Evolutionary conservation across 208 protist genomes (phyloP).

Genomic region (Zelonia costaricensis): DNA sequence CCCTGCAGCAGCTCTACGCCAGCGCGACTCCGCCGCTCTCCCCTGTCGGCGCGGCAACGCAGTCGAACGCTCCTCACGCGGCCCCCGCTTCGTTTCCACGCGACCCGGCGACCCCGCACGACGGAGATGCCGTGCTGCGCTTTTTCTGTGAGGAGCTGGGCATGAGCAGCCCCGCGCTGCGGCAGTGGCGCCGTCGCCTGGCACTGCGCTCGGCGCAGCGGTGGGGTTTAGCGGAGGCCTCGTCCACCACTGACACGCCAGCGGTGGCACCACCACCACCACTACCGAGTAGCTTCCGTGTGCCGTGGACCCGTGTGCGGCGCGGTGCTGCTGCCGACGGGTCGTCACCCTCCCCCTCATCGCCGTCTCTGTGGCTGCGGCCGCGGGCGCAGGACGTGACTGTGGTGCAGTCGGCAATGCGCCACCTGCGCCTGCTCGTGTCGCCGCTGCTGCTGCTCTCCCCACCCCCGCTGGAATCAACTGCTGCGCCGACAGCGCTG

Average conservation of each 20-base stretch:
- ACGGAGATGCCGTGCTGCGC: conserved; percentile 47
- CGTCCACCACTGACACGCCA: neutral
- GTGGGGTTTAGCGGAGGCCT: conserved; percentile 22
- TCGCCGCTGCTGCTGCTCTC: conserved; percentile 71
- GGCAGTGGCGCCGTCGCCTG: conserved; percentile 46
- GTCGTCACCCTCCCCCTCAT: neutral
- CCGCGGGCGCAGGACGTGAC: conserved; percentile 46
- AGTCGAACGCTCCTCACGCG: neutral
- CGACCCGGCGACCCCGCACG: conserved; percentile 27
- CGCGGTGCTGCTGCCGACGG: neutral
- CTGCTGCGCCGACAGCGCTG: neutral
- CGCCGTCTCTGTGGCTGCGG: conserved; percentile 26
- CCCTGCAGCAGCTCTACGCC: conserved; percentile 51
- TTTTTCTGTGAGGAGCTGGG: conserved; percentile 72
- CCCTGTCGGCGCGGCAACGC: neutral
- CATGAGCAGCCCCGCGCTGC: conserved; percentile 52
- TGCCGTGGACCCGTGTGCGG: conserved; percentile 18
- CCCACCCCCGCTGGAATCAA: conserved; percentile 12
- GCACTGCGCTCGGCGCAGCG: conserved; percentile 15
- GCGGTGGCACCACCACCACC: neutral
- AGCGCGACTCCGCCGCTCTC: neutral
- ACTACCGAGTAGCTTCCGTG: no score
- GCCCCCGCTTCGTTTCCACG: conserved; percentile 16
- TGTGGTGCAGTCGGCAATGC: conserved; percentile 45
- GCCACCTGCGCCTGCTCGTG: conserved; percentile 44